Percentiles rank a stretch among this genome's conserved stretches.
Conservation (phyloP, 768 basidiomycete genomes). For the Termitomyces sp. region DNA sequence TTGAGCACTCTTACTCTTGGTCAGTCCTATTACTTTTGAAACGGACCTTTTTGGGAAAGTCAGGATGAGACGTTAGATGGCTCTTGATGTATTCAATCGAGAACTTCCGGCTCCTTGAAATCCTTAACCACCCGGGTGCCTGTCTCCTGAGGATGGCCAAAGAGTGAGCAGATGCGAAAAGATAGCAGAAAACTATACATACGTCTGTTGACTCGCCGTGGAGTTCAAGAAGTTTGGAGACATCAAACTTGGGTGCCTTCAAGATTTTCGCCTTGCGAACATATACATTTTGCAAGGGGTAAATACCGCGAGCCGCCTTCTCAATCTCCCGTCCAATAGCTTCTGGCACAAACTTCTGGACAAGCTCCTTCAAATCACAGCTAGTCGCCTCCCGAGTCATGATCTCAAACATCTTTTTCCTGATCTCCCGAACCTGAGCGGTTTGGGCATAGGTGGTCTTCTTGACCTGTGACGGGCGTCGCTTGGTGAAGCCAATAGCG, state of each 20-base stretch:
- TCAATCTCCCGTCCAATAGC: constrained; percentile 99
- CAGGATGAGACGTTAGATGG: constrained; percentile 55
- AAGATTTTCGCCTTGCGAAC: constrained; percentile 99
- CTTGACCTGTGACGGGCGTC: constrained; percentile 91
- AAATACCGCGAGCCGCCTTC: constrained; percentile 94
- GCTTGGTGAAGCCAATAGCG: constrained; percentile 98
- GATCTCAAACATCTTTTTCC: constrained; percentile 99
- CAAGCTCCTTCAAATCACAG: constrained; percentile 95
- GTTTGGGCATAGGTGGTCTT: constrained; percentile 99
- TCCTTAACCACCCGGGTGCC: constrained; percentile 92
- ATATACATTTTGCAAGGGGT: constrained; percentile 98
- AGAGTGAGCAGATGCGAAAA: constrained; percentile 6
- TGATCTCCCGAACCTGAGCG: constrained; percentile 92
- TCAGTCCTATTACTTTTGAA: neutral
- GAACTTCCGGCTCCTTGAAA: constrained; percentile 96
- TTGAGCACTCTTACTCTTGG: neutral
- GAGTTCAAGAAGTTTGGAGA: constrained; percentile 91
- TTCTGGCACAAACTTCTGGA: constrained; percentile 98
- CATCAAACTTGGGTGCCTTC: constrained; percentile 95
- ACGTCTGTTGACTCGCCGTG: constrained; percentile 95
- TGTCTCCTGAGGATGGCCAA: constrained; percentile 59
- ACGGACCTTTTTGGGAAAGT: constrained; percentile 87
- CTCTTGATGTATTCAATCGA: constrained; percentile 69
- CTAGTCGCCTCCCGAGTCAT: constrained; percentile 93
- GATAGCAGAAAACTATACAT: constrained; percentile 26